Percentiles rank a stretch among this genome's conserved stretches.
phyloP scores from a whole-genome alignment of 2,329 filamentous ascomycete genomes.

The Coniochaeta prunicola region DNA sequence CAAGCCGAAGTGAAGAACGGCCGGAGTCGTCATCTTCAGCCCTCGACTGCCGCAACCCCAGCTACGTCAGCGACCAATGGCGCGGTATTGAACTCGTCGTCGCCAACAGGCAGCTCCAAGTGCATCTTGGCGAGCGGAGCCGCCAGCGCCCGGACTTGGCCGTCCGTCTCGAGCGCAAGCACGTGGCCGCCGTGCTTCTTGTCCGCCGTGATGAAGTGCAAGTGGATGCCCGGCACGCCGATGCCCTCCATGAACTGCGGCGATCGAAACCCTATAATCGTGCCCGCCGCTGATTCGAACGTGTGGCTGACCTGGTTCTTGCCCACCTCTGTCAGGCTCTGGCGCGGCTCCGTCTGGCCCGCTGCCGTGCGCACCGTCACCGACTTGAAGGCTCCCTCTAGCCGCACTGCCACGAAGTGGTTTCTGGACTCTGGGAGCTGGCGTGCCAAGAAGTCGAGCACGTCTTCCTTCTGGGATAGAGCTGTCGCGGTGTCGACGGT shows the following conservation, averaged over 20 bases:
- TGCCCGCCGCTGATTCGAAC: slow-evolving; percentile 11
- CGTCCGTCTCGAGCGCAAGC: slow-evolving; percentile 21
- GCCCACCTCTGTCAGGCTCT: slow-evolving; percentile 21
- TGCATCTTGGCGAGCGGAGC: slow-evolving; percentile 21
- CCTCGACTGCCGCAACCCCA: slow-evolving; percentile 23
- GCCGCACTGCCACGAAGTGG: slow-evolving; percentile 21
- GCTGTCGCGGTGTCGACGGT: slow-evolving; percentile 9
- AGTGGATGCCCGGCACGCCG: slow-evolving; percentile 24
- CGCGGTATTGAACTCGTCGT: slow-evolving; percentile 24
- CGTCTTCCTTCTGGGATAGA: slow-evolving; percentile 19
- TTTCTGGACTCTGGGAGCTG: slow-evolving; percentile 19
- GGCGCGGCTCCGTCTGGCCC: slow-evolving; percentile 18
- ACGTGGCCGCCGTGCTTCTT: slow-evolving; percentile 22
- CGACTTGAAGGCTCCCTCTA: slow-evolving; percentile 20
- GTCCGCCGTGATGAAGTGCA: slow-evolving; percentile 26
- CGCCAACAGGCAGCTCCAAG: slow-evolving; percentile 23
- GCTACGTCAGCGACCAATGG: slow-evolving; percentile 17
- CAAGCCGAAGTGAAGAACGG: background rate
- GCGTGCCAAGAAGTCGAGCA: slow-evolving; percentile 14
- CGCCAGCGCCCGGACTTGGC: slow-evolving; percentile 20
- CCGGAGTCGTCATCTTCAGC: slow-evolving; percentile 8
- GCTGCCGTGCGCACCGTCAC: slow-evolving; percentile 23
- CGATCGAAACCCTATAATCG: slow-evolving; percentile 23
- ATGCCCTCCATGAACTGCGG: slow-evolving; percentile 24
- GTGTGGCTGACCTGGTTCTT: slow-evolving; percentile 19